These are phyloP conservation scores for Nyctanthes arbortristis DNA, from an alignment of 257 asterid species.

Conservation along the genomic window DNA sequence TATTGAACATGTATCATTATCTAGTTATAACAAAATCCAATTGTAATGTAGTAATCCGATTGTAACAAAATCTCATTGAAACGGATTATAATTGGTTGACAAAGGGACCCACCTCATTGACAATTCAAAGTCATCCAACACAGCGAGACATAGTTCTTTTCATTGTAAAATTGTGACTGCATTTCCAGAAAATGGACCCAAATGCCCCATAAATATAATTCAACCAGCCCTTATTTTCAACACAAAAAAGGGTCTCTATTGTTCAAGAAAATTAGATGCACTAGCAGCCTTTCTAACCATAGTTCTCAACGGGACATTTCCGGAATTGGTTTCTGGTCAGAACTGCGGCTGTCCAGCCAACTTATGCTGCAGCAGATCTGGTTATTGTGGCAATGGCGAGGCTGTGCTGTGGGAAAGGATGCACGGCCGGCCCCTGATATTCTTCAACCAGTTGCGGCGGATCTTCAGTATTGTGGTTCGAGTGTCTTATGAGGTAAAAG, in stretches of 20 bases:
- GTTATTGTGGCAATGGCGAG: constrained; percentile 40
- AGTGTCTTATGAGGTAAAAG: constrained; percentile 5
- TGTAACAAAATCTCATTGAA: no score
- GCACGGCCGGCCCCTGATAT: constrained; percentile 40
- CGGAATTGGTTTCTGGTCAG: constrained; percentile 26
- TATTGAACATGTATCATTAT: no score
- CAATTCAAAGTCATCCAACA: no score
- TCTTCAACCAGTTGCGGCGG: constrained; percentile 15
- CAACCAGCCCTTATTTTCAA: neutral
- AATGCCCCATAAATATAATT: constrained; percentile 22
- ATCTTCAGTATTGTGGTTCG: constrained; percentile 15
- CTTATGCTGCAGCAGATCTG: constrained; percentile 48
- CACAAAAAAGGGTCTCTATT: constrained; percentile 13
- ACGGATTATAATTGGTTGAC: no score
- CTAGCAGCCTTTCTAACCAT: constrained; percentile 17
- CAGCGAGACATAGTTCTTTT: no score
- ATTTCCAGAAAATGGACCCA: no score
- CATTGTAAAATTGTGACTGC: no score
- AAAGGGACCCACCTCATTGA: no score
- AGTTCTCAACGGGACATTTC: constrained; percentile 15
- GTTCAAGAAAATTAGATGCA: neutral
- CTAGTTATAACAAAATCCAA: no score
- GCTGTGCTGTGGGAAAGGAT: constrained; percentile 48
- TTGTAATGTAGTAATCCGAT: no score
- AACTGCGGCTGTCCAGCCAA: constrained; percentile 43